Base-by-base conservation (phyloP, 805 yeast genomes). In the Cyberlindnera suaveolens region DNA sequence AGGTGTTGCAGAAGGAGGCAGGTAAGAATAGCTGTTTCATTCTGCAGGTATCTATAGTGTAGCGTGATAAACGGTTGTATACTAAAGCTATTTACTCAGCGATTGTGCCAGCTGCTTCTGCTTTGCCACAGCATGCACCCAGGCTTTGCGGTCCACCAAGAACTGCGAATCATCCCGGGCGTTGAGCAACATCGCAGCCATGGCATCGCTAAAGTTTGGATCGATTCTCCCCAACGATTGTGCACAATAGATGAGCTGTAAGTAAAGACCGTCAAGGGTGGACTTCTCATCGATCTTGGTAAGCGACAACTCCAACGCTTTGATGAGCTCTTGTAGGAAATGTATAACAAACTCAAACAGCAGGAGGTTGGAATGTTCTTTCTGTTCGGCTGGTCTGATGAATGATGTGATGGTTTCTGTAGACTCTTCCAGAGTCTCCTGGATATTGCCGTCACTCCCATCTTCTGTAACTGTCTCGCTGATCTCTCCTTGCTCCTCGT, bases 231-330 rank as follows among this genome's bases (percentile, higher is more conserved):
- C 80, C 41, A 91, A 68, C 31, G 96, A 82, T 58, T 84, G 88
- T n/a, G 96, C 83, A 51, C 96, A 86, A 64, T 90, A 91, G 1
- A 87, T 80, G 32, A 90, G 64, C 63, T 91, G 99, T 30, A 91
- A 65, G 50, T 90, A 75, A 18, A 89, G 66, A 1, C 91, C 85
- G 44, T 84, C 84, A 29, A 71, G 71, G 39, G 65, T 69, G 9
- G 74, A 61, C 13, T 58, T 61, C 13, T 62, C 62, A 16, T 66
- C 70, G 1, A 72, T 44, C n/a, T 63, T 42, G 6, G 61, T 58
- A n/a, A 60, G 59, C 30, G 61, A 67, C 14, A 51, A 58, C 37
- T 50, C 36, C 56, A 59, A 15, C 5, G 62, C 70, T 18, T 41
- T 51, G 36, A 62, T 62, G 29, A 65, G 61, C 38, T 60, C 59